Percentiles rank a stretch among this genome's conserved stretches.
Evolutionary conservation across 176 grass and related monocot genomes (phyloP).

Genomic region (Leersia perrieri): DNA sequence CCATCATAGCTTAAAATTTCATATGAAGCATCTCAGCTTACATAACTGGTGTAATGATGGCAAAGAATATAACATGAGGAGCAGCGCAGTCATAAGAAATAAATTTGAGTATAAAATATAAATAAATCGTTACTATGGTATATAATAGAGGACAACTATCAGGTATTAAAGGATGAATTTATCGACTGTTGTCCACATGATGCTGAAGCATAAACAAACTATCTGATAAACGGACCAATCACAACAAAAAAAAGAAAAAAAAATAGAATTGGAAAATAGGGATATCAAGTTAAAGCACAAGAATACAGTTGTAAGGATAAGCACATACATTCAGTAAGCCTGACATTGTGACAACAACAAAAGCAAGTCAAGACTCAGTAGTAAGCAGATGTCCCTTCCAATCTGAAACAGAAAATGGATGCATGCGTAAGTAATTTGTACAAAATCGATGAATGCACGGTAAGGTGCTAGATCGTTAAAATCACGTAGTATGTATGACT

Average conservation of each 20-base stretch:
- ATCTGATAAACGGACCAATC: neutral
- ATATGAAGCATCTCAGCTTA: neutral
- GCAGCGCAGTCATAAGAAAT: neutral
- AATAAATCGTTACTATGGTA: neutral
- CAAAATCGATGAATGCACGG: neutral
- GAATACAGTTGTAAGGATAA: slow-evolving; percentile 11
- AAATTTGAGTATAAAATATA: too few species aligned
- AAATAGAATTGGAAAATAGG: slow-evolving; percentile 3
- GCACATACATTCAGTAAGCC: slow-evolving; percentile 70
- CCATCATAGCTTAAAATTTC: slow-evolving; percentile 3
- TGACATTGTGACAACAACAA: slow-evolving; percentile 53
- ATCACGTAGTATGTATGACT: neutral
- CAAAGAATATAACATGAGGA: neutral
- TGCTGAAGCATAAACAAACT: neutral
- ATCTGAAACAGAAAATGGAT: slow-evolving; percentile 46
- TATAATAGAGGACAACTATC: neutral
- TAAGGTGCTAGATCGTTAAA: neutral
- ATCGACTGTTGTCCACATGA: neutral
- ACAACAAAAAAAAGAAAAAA: neutral
- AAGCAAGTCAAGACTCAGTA: too few species aligned
- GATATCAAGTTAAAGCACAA: neutral
- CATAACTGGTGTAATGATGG: neutral
- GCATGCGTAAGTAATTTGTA: slow-evolving; percentile 20
- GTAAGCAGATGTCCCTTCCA: slow-evolving; percentile 21
- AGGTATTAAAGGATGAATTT: neutral